Conservation (phyloP, 2,329 filamentous ascomycete genomes). For the Apiospora pterosperma region DNA sequence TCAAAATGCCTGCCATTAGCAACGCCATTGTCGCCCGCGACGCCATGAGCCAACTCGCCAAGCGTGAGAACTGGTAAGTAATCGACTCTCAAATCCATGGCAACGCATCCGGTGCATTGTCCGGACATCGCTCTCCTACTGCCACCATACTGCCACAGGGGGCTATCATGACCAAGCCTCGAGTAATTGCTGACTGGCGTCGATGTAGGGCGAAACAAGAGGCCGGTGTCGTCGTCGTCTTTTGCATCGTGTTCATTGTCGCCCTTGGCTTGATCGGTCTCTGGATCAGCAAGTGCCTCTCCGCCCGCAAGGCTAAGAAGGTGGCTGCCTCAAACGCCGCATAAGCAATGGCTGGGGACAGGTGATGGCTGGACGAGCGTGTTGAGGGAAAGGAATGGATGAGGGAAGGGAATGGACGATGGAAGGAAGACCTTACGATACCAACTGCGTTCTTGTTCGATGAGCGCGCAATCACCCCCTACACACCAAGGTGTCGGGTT, state of each 20-base stretch:
- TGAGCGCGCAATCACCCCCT: not conserved
- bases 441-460: conserved; percentile 3
- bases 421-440: conserved; percentile 13
- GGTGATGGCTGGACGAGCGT: not conserved
- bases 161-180: not conserved
- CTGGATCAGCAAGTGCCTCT: conserved; percentile 25
- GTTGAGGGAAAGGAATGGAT: conserved; percentile 6
- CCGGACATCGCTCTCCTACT: not conserved
- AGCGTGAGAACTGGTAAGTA: conserved; percentile 28
- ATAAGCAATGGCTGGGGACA: not conserved
- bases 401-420: conserved; percentile 9
- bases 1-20: conserved; percentile 31
- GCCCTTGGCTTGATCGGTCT: conserved; percentile 25
- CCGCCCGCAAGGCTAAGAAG: conserved; percentile 26
- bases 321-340: conserved; percentile 9
- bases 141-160: not conserved
- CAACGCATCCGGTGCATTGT: not conserved
- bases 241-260: conserved; percentile 31
- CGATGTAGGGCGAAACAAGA: conserved; percentile 23
- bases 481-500: not conserved
- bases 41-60: conserved; percentile 23
- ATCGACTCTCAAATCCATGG: conserved; percentile 9
- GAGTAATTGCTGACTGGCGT: conserved; percentile 11
- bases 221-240: conserved; percentile 30
- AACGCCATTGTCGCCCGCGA: conserved; percentile 30